Evolutionary conservation across 768 basidiomycete species (phyloP).

Genomic region (Daedaleopsis sinensis): DNA sequence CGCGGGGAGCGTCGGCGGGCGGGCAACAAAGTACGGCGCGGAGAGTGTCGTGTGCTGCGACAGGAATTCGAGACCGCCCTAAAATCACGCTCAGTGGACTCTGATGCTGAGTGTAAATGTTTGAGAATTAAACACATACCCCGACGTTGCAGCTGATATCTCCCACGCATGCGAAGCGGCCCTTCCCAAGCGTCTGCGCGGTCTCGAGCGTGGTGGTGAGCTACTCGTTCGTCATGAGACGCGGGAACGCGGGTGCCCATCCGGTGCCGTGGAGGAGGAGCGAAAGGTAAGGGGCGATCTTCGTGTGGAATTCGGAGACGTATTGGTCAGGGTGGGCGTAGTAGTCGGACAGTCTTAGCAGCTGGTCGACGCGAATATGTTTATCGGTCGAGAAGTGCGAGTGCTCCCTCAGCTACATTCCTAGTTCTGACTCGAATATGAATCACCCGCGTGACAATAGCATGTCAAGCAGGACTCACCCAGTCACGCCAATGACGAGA

Average conservation of each 20-base stretch:
- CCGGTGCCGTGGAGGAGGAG: conserved; percentile 87
- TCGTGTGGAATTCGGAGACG: no score
- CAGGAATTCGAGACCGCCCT: no score
- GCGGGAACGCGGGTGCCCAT: conserved; percentile 79
- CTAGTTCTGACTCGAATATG: conserved; percentile 54
- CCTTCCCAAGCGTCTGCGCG: conserved; percentile 53
- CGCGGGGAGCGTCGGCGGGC: conserved; percentile 43
- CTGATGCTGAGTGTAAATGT: no score
- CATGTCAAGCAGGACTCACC: conserved; percentile 45
- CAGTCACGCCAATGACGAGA: conserved; percentile 80
- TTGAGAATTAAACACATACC: conserved; percentile 38
- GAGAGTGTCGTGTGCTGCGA: conserved; percentile 77
- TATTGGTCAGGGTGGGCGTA: conserved; percentile 72
- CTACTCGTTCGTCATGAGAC: conserved; percentile 75
- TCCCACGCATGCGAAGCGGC: no score
- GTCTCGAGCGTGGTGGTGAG: conserved; percentile 51
- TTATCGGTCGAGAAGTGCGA: conserved; percentile 70
- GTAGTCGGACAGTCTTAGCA: conserved; percentile 65
- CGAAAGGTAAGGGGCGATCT: conserved; percentile 84
- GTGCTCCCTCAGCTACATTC: no score
- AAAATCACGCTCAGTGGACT: neutral
- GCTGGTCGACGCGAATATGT: conserved; percentile 55
- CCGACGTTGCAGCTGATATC: conserved; percentile 90
- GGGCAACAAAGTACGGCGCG: conserved; percentile 65
- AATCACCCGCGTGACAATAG: neutral